These are phyloP conservation scores for Starmerella sirachaensis DNA, from an alignment of 805 yeast genomes.

Conservation along the genomic window DNA sequence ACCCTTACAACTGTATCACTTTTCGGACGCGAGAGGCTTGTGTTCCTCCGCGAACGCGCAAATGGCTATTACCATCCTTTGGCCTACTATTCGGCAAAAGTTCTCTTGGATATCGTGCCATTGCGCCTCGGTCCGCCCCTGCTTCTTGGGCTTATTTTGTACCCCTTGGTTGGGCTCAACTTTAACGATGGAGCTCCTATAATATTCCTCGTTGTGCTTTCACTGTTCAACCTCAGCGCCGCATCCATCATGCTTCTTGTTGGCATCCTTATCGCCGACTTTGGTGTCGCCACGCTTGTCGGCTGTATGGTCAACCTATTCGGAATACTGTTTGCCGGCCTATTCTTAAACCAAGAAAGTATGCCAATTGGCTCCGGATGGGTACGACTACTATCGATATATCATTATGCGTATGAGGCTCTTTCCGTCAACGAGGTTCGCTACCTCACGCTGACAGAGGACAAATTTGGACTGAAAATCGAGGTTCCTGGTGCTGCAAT, in stretches of 20 bases:
- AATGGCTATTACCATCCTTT: constrained; percentile 85
- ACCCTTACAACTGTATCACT: constrained; percentile 85
- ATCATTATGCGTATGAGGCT: constrained; percentile 94
- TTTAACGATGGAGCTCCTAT: constrained; percentile 63
- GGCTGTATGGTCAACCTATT: constrained; percentile 77
- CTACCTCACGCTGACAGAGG: constrained; percentile 69
- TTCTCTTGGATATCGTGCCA: constrained; percentile 85
- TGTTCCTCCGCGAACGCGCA: constrained; percentile 85
- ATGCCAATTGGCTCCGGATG: constrained; percentile 41
- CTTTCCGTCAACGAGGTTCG: constrained; percentile 85
- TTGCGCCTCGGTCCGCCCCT: constrained; percentile 87
- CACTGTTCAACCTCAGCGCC: constrained; percentile 75
- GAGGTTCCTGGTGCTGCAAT: constrained; percentile 98
- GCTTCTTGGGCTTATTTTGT: constrained; percentile 62
- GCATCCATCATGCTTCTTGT: constrained; percentile 75
- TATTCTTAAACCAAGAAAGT: constrained; percentile 75
- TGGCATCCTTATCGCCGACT: constrained; percentile 77
- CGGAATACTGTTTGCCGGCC: constrained; percentile 83
- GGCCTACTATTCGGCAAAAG: constrained; percentile 74
- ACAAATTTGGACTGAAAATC: constrained; percentile 82
- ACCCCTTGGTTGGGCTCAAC: constrained; percentile 82
- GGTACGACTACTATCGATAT: constrained; percentile 73
- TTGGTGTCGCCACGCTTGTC: constrained; percentile 82
- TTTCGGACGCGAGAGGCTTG: constrained; percentile 76
- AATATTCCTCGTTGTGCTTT: constrained; percentile 55